Percentiles rank a stretch among this genome's conserved stretches.
Conservation (phyloP, 2,329 filamentous ascomycete genomes). For the Pyrenophora teres region DNA sequence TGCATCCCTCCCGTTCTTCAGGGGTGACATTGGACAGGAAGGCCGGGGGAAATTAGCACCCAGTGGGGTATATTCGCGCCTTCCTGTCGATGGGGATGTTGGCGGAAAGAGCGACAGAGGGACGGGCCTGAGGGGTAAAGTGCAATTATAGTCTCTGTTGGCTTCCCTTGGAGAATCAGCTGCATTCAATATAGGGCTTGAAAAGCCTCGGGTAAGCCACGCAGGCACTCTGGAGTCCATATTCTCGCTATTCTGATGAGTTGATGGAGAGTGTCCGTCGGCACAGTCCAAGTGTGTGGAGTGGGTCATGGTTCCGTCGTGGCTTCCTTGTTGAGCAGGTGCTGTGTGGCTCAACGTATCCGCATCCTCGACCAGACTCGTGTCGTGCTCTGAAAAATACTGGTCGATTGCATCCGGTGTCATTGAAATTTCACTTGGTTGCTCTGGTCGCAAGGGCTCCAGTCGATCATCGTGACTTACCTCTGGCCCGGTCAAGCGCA, state of each 20-base stretch:
- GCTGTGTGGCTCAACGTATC: background rate
- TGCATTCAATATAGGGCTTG: background rate
- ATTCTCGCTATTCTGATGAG: background rate
- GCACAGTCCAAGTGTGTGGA: background rate
- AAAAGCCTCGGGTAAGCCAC: constrained; percentile 8
- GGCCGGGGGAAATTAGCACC: background rate
- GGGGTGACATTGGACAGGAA: constrained; percentile 10
- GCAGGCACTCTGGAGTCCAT: constrained; percentile 3
- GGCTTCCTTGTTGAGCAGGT: background rate
- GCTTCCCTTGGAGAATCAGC: background rate
- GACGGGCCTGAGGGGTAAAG: background rate
- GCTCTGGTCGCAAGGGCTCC: too few relatives aligned
- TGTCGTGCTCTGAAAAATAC: background rate
- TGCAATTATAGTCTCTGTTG: background rate
- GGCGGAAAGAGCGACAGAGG: constrained; percentile 9
- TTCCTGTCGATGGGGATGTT: constrained; percentile 1
- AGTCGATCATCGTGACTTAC: too few relatives aligned
- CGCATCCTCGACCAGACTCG: background rate
- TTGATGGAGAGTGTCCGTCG: background rate
- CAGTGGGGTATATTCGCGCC: constrained; percentile 8
- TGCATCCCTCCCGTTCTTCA: constrained; percentile 18
- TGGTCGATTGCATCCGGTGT: too few relatives aligned
- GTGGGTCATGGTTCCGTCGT: background rate
- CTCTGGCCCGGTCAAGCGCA: too few relatives aligned
- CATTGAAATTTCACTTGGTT: too few relatives aligned